Percentiles rank a stretch among this genome's conserved stretches.
These are phyloP conservation scores for Diplodia sapinea DNA, from an alignment of 2,329 filamentous ascomycete genomes.

Conservation along the genomic window DNA sequence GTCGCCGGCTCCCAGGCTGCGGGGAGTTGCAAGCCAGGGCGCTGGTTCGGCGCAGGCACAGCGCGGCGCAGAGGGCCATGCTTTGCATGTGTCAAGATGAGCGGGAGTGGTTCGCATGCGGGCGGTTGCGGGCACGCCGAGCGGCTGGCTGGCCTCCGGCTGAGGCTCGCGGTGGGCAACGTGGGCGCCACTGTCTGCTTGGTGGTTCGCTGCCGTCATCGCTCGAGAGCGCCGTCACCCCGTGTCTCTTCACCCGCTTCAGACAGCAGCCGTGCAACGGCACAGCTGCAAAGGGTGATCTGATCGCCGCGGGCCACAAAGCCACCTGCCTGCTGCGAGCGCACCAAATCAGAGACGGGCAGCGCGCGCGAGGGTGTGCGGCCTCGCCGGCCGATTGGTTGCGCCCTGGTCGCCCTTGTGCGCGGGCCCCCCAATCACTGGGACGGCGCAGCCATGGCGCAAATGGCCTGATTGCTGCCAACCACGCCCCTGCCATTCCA, in stretches of 20 bases:
- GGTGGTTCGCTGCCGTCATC: not conserved
- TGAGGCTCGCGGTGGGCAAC: slow-evolving; percentile 9
- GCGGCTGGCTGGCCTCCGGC: not conserved
- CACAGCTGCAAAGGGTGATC: slow-evolving; percentile 14
- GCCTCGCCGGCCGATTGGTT: slow-evolving; percentile 7
- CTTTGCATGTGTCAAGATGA: slow-evolving; percentile 20
- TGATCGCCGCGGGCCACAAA: slow-evolving; percentile 13
- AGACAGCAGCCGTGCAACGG: not conserved
- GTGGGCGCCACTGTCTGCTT: slow-evolving; percentile 23
- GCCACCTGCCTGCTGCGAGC: slow-evolving; percentile 13
- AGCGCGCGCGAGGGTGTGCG: not conserved
- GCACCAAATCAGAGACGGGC: not conserved
- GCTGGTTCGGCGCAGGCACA: slow-evolving; percentile 20
- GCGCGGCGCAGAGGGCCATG: slow-evolving; percentile 15
- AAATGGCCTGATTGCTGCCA: slow-evolving; percentile 21
- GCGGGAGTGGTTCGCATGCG: slow-evolving; percentile 18
- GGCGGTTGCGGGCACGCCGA: slow-evolving; percentile 6
- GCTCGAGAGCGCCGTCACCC: not conserved
- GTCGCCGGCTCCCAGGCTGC: slow-evolving; percentile 9
- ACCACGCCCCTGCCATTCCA: slow-evolving; percentile 4
- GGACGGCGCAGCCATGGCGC: not conserved
- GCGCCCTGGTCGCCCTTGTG: not conserved
- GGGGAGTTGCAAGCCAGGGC: slow-evolving; percentile 3
- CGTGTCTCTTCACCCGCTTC: not conserved
- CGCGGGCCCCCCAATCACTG: slow-evolving; percentile 7